These are phyloP conservation scores for Penicillium nordicum DNA, from an alignment of 2,329 filamentous ascomycete genomes.

Conservation along the genomic window DNA sequence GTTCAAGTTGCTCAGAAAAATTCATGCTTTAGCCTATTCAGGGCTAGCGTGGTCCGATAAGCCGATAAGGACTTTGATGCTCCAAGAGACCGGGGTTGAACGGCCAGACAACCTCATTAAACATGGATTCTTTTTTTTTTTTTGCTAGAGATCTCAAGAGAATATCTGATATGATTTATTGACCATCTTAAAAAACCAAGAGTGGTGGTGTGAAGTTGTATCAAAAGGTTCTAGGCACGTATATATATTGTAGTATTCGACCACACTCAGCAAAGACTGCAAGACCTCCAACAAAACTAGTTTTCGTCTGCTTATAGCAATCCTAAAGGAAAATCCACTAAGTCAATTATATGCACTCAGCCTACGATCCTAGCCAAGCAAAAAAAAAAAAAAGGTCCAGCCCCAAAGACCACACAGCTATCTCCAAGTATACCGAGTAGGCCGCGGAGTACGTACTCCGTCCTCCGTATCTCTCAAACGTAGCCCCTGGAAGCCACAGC, in stretches of 20 bases:
- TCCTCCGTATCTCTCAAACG: neutral
- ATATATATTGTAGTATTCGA: neutral
- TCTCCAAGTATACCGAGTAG: neutral
- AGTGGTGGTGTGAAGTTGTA: neutral
- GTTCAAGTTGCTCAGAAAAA: constrained; percentile 12
- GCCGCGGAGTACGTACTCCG: neutral
- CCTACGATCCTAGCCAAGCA: neutral
- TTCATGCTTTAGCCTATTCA: constrained; percentile 14
- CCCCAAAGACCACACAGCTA: neutral
- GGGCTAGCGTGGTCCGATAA: constrained; percentile 22
- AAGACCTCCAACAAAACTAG: neutral
- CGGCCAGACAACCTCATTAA: neutral
- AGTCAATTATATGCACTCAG: neutral
- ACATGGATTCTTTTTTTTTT: neutral
- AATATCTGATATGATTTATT: neutral
- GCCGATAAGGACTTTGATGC: constrained; percentile 18
- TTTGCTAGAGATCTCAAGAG: neutral
- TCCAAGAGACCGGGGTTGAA: neutral
- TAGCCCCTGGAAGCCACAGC: constrained; percentile 2
- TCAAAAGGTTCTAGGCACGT: neutral
- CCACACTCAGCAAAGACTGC: neutral
- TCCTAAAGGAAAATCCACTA: no score
- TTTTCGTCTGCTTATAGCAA: neutral
- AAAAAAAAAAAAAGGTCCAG: neutral
- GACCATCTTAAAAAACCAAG: no score